These are phyloP conservation scores for Orbilia javanica DNA, from an alignment of 2,329 filamentous ascomycete species.

Conservation along the genomic window DNA sequence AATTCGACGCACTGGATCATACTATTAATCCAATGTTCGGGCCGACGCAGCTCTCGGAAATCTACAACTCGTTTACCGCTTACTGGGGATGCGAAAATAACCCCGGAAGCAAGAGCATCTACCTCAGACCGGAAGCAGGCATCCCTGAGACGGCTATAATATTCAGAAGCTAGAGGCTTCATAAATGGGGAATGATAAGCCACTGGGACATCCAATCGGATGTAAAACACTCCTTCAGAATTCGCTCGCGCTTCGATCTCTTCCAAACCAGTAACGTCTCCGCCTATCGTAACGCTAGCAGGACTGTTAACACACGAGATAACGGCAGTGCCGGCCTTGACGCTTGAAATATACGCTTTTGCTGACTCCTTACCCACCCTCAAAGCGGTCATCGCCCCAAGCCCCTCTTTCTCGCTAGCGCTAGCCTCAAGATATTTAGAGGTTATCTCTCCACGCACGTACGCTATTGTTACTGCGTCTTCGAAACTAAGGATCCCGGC, in stretches of 20 bases:
- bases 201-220: not conserved
- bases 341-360: too few species aligned
- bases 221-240: not conserved
- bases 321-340: not conserved
- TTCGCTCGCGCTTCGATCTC: conserved; percentile 60
- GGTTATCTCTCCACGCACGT: conserved; percentile 64
- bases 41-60: too few species aligned
- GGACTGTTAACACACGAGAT: conserved; percentile 62
- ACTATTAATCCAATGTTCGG: too few species aligned
- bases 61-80: too few species aligned
- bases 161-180: conserved; percentile 29
- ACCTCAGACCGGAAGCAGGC: too few species aligned
- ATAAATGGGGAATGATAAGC: conserved; percentile 68
- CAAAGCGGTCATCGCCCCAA: too few species aligned
- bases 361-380: too few species aligned
- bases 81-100: not conserved
- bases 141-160: too few species aligned
- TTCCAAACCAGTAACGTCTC: conserved; percentile 59
- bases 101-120: too few species aligned
- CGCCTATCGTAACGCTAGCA: conserved; percentile 62
- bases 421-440: too few species aligned
- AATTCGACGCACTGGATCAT: too few species aligned
- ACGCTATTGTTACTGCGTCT: conserved; percentile 66
- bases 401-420: too few species aligned
- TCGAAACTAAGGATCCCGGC: conserved; percentile 64